Conservation (phyloP, 139 green algal species). For the Pleodorina starrii region DNA sequence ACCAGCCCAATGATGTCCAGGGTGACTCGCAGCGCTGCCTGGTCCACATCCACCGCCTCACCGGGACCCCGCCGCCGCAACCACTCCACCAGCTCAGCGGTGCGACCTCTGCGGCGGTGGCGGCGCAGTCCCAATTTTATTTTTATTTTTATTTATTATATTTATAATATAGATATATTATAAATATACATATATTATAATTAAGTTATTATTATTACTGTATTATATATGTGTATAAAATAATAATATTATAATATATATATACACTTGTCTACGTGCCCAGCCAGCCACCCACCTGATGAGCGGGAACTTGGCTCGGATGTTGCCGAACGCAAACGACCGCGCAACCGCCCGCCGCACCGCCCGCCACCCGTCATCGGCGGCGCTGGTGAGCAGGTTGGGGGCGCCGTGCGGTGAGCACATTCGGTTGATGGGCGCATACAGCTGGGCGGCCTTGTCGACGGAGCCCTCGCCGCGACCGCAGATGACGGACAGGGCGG, state of each 20-base stretch:
- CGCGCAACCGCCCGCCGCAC: slow-evolving; percentile 74
- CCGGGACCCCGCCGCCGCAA: neutral
- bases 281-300: too few species aligned
- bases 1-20: slow-evolving; percentile 75
- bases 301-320: slow-evolving; percentile 67
- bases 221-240: too few species aligned
- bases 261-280: too few species aligned
- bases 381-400: slow-evolving; percentile 71
- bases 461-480: slow-evolving; percentile 61
- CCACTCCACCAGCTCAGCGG: slow-evolving; percentile 47
- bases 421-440: slow-evolving; percentile 64
- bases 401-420: slow-evolving; percentile 52
- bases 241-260: too few species aligned
- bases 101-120: slow-evolving; percentile 28
- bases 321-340: slow-evolving; percentile 71
- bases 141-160: too few species aligned
- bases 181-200: too few species aligned
- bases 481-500: slow-evolving; percentile 58
- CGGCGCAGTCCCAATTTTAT: too few species aligned
- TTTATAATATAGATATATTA: too few species aligned
- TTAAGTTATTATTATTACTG: too few species aligned
- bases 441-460: slow-evolving; percentile 62
- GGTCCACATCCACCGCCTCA: slow-evolving; percentile 61
- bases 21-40: slow-evolving; percentile 71
- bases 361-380: slow-evolving; percentile 64